phyloP scores from a whole-genome alignment of 306 rosid genomes.

The Cucumis hystrix region DNA sequence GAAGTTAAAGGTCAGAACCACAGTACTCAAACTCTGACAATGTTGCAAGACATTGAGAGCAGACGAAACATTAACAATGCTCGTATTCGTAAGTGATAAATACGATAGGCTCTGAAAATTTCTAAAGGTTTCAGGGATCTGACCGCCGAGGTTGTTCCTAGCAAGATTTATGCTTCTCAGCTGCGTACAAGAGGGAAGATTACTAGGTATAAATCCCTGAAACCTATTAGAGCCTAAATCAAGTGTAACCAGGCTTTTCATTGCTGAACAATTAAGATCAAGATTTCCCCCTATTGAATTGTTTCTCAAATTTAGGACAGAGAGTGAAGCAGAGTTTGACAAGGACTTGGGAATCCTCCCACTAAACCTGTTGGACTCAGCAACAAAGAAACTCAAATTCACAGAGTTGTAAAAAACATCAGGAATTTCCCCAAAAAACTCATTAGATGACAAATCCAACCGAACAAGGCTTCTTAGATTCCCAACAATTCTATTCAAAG shows the following conservation, averaged over 20 bases:
- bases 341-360: conserved; percentile 15
- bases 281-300: conserved; percentile 12
- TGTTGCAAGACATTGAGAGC: conserved; percentile 21
- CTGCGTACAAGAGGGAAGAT: conserved; percentile 18
- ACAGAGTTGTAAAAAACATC: conserved; percentile 8
- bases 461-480: conserved; percentile 14
- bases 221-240: conserved; percentile 19
- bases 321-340: conserved; percentile 9
- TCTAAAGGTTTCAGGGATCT: conserved; percentile 14
- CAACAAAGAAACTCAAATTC: not conserved
- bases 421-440: conserved; percentile 16
- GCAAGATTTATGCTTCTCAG: conserved; percentile 17
- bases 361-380: conserved; percentile 9
- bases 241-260: conserved; percentile 20
- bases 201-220: conserved; percentile 18
- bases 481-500: conserved; percentile 8
- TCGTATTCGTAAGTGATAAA: conserved; percentile 13
- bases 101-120: conserved; percentile 12
- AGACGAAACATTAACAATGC: conserved; percentile 15
- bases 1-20: conserved; percentile 19
- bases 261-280: conserved; percentile 15
- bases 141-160: conserved; percentile 8
- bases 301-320: conserved; percentile 8
- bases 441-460: conserved; percentile 19
- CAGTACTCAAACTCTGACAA: conserved; percentile 18